Evolutionary conservation across 1,284 basidiomycete genomes (phyloP).

Genomic region (Phenoliferia sp.): DNA sequence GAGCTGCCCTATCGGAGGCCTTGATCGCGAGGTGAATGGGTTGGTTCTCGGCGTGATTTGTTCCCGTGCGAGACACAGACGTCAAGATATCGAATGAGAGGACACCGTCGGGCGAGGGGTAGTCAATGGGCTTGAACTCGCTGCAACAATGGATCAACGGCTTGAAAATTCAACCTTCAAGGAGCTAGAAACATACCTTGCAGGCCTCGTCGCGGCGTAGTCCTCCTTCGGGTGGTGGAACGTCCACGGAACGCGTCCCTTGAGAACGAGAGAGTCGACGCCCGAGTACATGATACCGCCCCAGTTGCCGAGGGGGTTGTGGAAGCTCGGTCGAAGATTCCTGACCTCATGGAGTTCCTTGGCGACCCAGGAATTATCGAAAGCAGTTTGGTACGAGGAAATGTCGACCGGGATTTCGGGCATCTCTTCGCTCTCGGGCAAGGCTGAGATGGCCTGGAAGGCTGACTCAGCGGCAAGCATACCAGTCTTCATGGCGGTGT

Average conservation of each 20-base stretch:
- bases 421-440: conserved; percentile 31
- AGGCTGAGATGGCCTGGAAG: conserved; percentile 56
- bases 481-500: conserved; percentile 99
- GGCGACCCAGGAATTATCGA: conserved; percentile 81
- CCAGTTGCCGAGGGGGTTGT: conserved; percentile 74
- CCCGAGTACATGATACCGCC: conserved; percentile 90
- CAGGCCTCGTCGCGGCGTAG: conserved; percentile 65
- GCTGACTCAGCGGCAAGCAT: conserved; percentile 93
- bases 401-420: conserved; percentile 56
- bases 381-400: conserved; percentile 65
- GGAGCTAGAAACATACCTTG: conserved; percentile 44
- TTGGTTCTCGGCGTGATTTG: conserved; percentile 95
- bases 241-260: conserved; percentile 88
- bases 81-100: conserved; percentile 93
- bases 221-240: conserved; percentile 68
- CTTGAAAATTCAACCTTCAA: not conserved
- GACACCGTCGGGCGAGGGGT: conserved; percentile 84
- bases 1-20: conserved; percentile 53
- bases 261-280: conserved; percentile 77
- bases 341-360: conserved; percentile 85
- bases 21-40: conserved; percentile 70
- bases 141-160: conserved; percentile 33
- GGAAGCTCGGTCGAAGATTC: conserved; percentile 89
- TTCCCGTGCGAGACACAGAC: conserved; percentile 83
- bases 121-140: conserved; percentile 74